A percentile compares a stretch with the other conserved stretches of the same genome.
phyloP scores from a whole-genome alignment of 257 asterid species.

The Nicotiana knightiana region DNA sequence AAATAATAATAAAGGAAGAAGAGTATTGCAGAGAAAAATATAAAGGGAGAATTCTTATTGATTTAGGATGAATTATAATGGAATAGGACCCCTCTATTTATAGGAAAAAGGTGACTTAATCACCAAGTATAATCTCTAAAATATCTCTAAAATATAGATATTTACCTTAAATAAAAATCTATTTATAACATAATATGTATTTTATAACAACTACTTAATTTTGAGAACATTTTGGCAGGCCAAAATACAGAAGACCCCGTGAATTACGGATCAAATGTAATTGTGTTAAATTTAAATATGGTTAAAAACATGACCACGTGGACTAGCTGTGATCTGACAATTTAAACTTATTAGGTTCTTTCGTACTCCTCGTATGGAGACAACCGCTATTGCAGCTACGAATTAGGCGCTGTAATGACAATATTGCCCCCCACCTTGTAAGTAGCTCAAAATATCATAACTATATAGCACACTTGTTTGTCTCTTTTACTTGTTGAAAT shows the following conservation, averaged over 20 bases:
- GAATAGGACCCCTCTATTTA: no score
- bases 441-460: background rate
- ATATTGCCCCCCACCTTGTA: slow-evolving; percentile 17
- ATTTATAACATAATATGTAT: no score
- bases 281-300: slow-evolving; percentile 7
- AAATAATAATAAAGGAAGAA: no score
- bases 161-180: no score
- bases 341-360: background rate
- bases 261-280: slow-evolving; percentile 44
- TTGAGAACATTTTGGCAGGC: background rate
- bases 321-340: slow-evolving; percentile 11
- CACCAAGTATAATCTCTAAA: no score
- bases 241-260: slow-evolving; percentile 10
- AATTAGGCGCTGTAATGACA: background rate
- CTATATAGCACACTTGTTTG: background rate
- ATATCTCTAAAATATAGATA: no score
- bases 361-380: slow-evolving; percentile 29
- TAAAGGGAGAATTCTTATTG: no score
- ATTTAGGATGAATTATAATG: no score
- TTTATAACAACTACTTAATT: no score
- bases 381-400: slow-evolving; percentile 14
- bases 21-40: no score
- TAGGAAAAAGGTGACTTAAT: no score
- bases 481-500: background rate
- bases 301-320: slow-evolving; percentile 38